A percentile compares a stretch with the other conserved stretches of the same genome.
Evolutionary conservation across 306 rosid genomes (phyloP).

Genomic region (Ammopiptanthus mongolicus): DNA sequence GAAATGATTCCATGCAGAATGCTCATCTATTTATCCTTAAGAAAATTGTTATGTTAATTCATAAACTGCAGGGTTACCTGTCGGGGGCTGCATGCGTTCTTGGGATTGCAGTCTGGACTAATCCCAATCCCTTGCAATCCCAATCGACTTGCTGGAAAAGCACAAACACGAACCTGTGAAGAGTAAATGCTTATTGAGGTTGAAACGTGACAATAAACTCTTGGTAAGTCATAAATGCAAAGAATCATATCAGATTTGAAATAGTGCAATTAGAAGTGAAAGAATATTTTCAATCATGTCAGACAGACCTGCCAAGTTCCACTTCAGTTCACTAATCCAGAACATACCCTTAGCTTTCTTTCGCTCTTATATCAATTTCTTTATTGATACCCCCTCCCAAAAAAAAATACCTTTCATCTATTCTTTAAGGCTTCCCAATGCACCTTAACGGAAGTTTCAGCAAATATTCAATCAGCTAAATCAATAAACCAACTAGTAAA

Average conservation of each 20-base stretch:
- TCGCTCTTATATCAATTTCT: not conserved
- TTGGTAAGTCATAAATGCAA: not conserved
- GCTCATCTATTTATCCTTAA: not conserved
- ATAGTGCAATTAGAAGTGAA: not conserved
- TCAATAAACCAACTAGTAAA: not conserved
- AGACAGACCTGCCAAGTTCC: not conserved
- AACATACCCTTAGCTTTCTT: not conserved
- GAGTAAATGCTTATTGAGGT: not conserved
- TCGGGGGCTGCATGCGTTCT: conserved; percentile 28
- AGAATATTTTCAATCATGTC: not conserved
- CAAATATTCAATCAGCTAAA: not conserved
- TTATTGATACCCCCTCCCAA: not conserved
- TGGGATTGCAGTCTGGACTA: conserved; percentile 50
- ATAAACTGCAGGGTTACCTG: conserved; percentile 36
- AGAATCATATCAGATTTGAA: not conserved
- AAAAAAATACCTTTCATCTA: not conserved
- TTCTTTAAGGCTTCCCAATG: no score
- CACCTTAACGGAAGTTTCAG: not conserved
- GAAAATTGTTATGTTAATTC: conserved; percentile 6
- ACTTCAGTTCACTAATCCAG: not conserved
- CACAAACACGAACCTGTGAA: conserved; percentile 74
- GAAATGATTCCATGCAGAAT: conserved; percentile 22
- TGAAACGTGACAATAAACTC: not conserved
- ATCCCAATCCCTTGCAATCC: conserved; percentile 61
- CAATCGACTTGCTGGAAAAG: conserved; percentile 73